A percentile compares a stretch with the other conserved stretches of the same genome.
Evolutionary conservation across 148 eudicot genomes (phyloP).

Genomic region (Silene conica): DNA sequence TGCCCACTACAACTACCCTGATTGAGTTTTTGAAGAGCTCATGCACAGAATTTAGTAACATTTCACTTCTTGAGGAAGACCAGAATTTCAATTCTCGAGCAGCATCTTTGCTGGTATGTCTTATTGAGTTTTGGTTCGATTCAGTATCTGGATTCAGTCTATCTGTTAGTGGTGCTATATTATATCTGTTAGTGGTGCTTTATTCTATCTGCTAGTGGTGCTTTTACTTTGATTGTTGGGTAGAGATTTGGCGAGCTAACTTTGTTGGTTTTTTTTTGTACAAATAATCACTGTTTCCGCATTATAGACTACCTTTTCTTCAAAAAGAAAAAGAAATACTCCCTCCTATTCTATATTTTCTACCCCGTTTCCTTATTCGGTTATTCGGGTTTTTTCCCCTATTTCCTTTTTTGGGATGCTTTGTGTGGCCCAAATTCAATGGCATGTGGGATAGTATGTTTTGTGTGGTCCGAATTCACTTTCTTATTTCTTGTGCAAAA

Average conservation of each 20-base stretch:
- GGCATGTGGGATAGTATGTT: no score
- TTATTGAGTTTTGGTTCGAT: constrained; percentile 10
- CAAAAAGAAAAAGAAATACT: no score
- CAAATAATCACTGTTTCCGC: not conserved
- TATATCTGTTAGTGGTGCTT: not conserved
- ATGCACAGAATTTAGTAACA: constrained; percentile 38
- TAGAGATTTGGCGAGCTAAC: not conserved
- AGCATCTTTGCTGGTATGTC: constrained; percentile 40
- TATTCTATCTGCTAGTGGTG: not conserved
- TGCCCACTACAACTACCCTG: constrained; percentile 53
- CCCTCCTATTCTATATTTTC: no score
- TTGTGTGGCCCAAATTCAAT: no score
- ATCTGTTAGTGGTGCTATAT: no score
- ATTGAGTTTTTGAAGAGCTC: constrained; percentile 59
- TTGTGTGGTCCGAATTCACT: no score
- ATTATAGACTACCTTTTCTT: not conserved
- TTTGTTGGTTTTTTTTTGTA: not conserved
- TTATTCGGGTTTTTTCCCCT: no score
- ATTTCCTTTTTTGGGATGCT: no score
- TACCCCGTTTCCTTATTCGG: no score
- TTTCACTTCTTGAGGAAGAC: constrained; percentile 77
- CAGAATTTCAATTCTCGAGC: constrained; percentile 81
- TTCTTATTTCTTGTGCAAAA: no score
- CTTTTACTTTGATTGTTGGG: not conserved
- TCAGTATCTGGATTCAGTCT: not conserved